A percentile compares a stretch with the other conserved stretches of the same genome.
Evolutionary conservation across 176 grass and related monocot species (phyloP).

Genomic region (Phoenix roebelenii): DNA sequence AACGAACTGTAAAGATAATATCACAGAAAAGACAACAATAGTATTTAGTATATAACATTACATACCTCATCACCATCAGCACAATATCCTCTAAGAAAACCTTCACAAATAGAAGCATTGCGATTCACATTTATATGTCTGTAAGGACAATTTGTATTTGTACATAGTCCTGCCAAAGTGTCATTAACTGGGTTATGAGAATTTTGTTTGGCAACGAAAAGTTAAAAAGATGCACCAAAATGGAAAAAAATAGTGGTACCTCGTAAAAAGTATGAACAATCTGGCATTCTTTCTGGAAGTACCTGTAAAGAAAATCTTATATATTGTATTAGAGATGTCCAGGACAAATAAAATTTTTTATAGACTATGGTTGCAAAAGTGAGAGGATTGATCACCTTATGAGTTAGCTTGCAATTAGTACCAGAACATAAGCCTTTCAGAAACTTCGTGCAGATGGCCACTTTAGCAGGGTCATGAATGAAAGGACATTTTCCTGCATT

Average conservation of each 20-base stretch:
- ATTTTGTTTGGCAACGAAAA: conserved; percentile 2
- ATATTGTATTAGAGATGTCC: background rate
- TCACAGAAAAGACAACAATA: too few species aligned
- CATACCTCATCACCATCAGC: conserved; percentile 90
- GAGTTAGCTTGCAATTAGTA: conserved; percentile 82
- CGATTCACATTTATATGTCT: conserved; percentile 92
- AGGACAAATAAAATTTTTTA: background rate
- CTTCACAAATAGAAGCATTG: conserved; percentile 76
- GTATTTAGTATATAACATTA: background rate
- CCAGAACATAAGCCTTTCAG: conserved; percentile 80
- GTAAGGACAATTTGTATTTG: conserved; percentile 76
- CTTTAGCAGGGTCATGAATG: conserved; percentile 84
- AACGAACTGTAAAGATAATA: too few species aligned
- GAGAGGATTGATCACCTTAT: conserved; percentile 53
- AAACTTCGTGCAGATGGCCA: conserved; percentile 97
- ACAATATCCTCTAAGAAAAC: conserved; percentile 84
- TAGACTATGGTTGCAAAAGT: background rate
- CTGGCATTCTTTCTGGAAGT: conserved; percentile 89
- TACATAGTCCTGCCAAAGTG: conserved; percentile 64
- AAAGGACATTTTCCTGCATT: conserved; percentile 56
- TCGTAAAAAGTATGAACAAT: conserved; percentile 96
- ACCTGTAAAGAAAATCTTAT: conserved; percentile 35
- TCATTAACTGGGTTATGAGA: conserved; percentile 26
- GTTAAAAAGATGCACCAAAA: conserved; percentile 1
- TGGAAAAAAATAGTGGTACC: conserved; percentile 40